phyloP scores from a whole-genome alignment of 176 grass and related monocot species.

The Elymus sibiricus region DNA sequence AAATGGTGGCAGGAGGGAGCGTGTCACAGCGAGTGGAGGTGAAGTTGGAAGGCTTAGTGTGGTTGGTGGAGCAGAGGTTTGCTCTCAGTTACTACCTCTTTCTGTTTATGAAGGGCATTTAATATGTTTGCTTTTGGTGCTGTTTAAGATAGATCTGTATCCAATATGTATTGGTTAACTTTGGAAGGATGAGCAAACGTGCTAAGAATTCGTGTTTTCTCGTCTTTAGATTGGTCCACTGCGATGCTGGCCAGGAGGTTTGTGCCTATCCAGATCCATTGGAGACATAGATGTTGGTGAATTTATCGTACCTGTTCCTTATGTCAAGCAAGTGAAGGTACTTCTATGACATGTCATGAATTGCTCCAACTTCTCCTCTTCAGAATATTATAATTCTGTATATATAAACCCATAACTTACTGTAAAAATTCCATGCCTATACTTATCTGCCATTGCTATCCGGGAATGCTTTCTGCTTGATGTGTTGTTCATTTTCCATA shows the following conservation, averaged over 20 bases:
- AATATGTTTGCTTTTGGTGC: slow-evolving; percentile 3
- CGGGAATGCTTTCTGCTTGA: not conserved
- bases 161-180: not conserved
- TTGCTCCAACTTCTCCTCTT: not conserved
- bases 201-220: not conserved
- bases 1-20: slow-evolving; percentile 72
- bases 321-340: slow-evolving; percentile 99
- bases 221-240: slow-evolving; percentile 82
- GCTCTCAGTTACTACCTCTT: slow-evolving; percentile 18
- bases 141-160: slow-evolving; percentile 1
- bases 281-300: slow-evolving; percentile 97
- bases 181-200: slow-evolving; percentile 17
- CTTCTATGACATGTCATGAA: slow-evolving; percentile 1
- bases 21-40: slow-evolving; percentile 93
- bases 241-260: slow-evolving; percentile 90
- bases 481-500: slow-evolving; percentile 19
- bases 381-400: not conserved
- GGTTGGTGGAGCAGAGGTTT: slow-evolving; percentile 89
- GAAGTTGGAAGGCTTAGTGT: slow-evolving; percentile 97
- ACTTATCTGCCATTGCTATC: not conserved
- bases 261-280: slow-evolving; percentile 93
- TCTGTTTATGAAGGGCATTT: slow-evolving; percentile 2
- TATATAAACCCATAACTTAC: not conserved
- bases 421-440: slow-evolving; percentile 9
- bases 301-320: slow-evolving; percentile 94